Base-by-base conservation (phyloP, 2,329 filamentous ascomycete genomes). In the Parastagonospora avenae region DNA sequence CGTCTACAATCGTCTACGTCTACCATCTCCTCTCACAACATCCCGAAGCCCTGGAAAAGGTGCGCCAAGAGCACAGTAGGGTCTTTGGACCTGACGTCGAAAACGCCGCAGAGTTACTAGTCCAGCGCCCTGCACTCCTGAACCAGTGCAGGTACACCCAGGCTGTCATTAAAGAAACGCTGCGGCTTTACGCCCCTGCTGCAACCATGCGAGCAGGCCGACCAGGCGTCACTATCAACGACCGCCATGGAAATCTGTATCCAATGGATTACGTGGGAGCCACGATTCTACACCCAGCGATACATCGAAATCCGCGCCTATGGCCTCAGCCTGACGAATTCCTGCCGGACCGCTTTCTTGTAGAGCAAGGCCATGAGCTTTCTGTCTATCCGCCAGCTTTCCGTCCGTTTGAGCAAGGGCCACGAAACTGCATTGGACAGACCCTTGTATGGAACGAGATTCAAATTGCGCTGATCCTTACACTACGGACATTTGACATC, bases 341-440 rank as follows among this genome's bases (percentile, higher is more conserved):
- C 35, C 6, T 64, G 1, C 65, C 65, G 1, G 66, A 69, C 31
- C 53, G 65, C 14, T 69, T 49, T 38, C 30, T 62, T 1, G 47
- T 51, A 1, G 52, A 48, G 9, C 28, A 47, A 6, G 45, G 42
- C 2, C 41, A 52, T 11, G 35, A 31, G 0, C 38, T 64, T 9
- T 35, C 55, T 14, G 60, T 57, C 1, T 37, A 31, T 14, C 46
- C 47, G 12, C 47, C 49, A 4, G 52, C 58, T 7, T 75, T 56
- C 55, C 57, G 71, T 16, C 62, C 74, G 0, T 78, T 78, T 54
- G 72, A 76, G 37, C 50, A 63, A 3, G 76, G 76, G 1, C 64
- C 67, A 1, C 55, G 75, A 2, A 63, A 64, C 4, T 79, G 76
- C 46, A 63, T 74, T 19, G 75, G 75, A 0, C 68, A 74, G 53